Base-by-base conservation (phyloP, 2,329 filamentous ascomycete genomes). In the Colletotrichum somersetense region DNA sequence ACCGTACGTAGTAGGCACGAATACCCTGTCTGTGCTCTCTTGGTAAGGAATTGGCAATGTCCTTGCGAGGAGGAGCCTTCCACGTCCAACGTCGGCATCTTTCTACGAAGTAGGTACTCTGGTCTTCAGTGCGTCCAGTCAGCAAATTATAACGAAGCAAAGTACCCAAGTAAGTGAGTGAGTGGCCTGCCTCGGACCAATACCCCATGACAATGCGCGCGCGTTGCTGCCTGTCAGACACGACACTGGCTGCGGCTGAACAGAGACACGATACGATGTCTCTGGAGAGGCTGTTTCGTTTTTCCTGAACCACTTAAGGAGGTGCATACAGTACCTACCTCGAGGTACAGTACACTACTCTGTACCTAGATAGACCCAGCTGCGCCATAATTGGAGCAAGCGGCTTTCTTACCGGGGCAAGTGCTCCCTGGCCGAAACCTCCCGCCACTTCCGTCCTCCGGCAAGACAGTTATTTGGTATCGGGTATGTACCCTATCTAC, bases 11-110 rank as follows among this genome's bases (percentile, higher is more conserved):
- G 26, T 26, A 26, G 26, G 26, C 3, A 26, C 26, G 26, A 26
- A 26, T 26, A 48, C 23, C 42, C 53, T 38, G 38, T 57, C 20
- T 33, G n/a, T 40, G 44, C n/a, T 20, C 11, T 50, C 64, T 50
- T 40, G 26, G 64, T 66, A 35, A 59, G 63, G 40, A 38, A 58
- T 40, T 53, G 61, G 16, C 61, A 63, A 66, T 68, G 68, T 68
- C 58, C 63, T 71, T 71, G 67, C 67, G 61, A 2, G 52, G 23
- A 62, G 67, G 23, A 62, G 67, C 58, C 67, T 35, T 61, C 62
- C 67, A 67, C 62, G 63, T 67, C 63, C 6, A 7, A 7, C 16
- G 30, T 30, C 58, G 26, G 14, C 40, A 6, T 42, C 40, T 2
- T 42, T 42, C 14, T 26, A 26, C 26, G 3, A 26, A 26, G 26